Evolutionary conservation across 179 eudicot species (phyloP).

Genomic region (Silene noctiflora): DNA sequence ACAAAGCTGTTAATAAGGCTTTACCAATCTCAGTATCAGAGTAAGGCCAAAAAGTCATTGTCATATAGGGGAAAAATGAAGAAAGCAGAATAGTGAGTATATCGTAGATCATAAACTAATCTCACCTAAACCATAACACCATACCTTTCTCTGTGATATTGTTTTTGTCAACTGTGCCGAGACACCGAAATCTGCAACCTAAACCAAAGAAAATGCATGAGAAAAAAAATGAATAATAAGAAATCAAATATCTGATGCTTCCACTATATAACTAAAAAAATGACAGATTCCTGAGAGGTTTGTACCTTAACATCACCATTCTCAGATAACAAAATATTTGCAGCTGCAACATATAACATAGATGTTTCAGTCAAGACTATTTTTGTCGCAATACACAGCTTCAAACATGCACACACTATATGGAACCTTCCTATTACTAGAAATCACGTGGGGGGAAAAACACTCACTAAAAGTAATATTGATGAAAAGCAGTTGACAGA

Average conservation of each 20-base stretch:
- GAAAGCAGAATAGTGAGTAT: background rate
- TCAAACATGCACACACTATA: slow-evolving; percentile 4
- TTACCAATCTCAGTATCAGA: background rate
- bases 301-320: slow-evolving; percentile 93
- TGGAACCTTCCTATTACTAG: background rate
- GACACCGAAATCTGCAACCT: slow-evolving; percentile 99
- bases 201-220: slow-evolving; percentile 28
- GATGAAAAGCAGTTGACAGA: background rate
- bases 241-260: background rate
- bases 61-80: background rate
- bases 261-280: background rate
- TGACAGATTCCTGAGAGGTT: slow-evolving; percentile 1
- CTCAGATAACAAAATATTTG: slow-evolving; percentile 90
- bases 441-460: background rate
- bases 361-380: slow-evolving; percentile 5
- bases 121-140: slow-evolving; percentile 1
- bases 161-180: slow-evolving; percentile 94
- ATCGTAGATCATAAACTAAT: background rate
- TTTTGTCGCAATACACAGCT: slow-evolving; percentile 19
- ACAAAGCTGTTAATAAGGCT: background rate
- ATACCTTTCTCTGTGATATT: slow-evolving; percentile 94
- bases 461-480: background rate
- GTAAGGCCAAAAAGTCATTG: background rate
- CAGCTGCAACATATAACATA: slow-evolving; percentile 60
- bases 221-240: background rate